A percentile compares a stretch with the other conserved stretches of the same genome.
Evolutionary conservation across 2,329 filamentous ascomycete genomes (phyloP).

Genomic region (Xenoacremonium recifei): DNA sequence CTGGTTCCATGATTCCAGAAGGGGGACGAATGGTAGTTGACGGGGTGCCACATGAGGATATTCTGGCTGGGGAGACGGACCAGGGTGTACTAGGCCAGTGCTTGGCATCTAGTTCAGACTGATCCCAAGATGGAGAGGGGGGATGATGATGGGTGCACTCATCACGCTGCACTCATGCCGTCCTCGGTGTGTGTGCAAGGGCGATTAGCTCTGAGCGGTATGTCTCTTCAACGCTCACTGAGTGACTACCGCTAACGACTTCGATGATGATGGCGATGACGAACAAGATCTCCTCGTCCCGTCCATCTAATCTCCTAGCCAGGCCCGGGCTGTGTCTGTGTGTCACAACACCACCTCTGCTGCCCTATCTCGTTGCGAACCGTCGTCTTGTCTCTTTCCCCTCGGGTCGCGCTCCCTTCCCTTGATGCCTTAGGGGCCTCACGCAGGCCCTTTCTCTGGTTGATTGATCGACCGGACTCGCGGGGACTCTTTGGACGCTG

Average conservation of each 20-base stretch:
- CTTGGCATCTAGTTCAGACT: conserved; percentile 2
- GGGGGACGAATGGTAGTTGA: conserved; percentile 19
- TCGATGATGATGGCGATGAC: background rate
- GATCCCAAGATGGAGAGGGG: background rate
- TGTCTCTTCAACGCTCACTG: too few species aligned
- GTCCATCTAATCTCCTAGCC: too few species aligned
- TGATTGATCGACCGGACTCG: conserved; percentile 15
- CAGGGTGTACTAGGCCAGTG: conserved; percentile 2
- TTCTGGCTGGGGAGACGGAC: conserved; percentile 11
- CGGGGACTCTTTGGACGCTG: conserved; percentile 19
- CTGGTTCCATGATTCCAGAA: conserved; percentile 17
- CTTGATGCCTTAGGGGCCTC: conserved; percentile 3
- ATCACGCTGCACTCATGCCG: too few species aligned
- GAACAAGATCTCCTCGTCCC: too few species aligned
- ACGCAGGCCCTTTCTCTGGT: conserved; percentile 5
- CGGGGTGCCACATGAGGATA: conserved; percentile 24
- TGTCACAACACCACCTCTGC: too few species aligned
- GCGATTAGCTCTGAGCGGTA: too few species aligned
- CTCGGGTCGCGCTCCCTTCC: background rate
- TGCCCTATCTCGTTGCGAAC: too few species aligned
- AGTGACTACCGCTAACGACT: too few species aligned
- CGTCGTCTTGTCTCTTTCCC: background rate
- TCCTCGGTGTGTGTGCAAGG: too few species aligned
- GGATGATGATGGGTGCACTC: background rate
- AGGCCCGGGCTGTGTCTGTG: too few species aligned